Evolutionary conservation across 768 basidiomycete species (phyloP).

Genomic region (Lepiota brunneoincarnata): DNA sequence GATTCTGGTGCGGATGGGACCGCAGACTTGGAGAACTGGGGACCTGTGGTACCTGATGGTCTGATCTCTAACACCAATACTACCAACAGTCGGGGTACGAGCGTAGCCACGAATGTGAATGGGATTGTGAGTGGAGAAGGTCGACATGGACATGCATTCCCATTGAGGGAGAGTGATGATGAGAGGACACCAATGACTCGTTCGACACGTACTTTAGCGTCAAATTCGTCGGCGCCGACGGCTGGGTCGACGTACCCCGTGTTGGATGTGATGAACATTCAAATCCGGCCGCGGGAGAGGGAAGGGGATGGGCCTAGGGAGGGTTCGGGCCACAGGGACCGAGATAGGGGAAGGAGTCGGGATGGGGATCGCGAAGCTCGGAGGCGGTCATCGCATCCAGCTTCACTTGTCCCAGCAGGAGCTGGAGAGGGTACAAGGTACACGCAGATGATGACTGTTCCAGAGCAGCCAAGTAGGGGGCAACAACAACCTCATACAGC

Average conservation of each 20-base stretch:
- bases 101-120: background rate
- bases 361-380: constrained; percentile 5
- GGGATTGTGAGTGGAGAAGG: background rate
- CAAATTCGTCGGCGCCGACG: background rate
- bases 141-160: background rate
- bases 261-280: background rate
- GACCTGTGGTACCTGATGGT: background rate
- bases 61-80: background rate
- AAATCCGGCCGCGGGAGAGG: background rate
- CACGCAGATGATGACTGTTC: constrained; percentile 7
- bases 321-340: background rate
- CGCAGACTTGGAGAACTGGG: background rate
- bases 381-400: constrained; percentile 3
- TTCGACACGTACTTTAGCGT: constrained; percentile 1
- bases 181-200: constrained; percentile 12
- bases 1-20: background rate
- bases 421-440: constrained; percentile 8
- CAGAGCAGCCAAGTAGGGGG: constrained; percentile 1
- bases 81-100: too few relatives aligned
- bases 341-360: background rate
- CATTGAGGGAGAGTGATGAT: constrained; percentile 11
- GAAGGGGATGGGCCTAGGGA: background rate
- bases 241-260: background rate
- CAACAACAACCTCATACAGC: constrained; percentile 4
- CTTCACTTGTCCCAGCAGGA: constrained; percentile 1